phyloP scores from a whole-genome alignment of 2,329 filamentous ascomycete genomes.

The Ceratocystiopsis minuta region DNA sequence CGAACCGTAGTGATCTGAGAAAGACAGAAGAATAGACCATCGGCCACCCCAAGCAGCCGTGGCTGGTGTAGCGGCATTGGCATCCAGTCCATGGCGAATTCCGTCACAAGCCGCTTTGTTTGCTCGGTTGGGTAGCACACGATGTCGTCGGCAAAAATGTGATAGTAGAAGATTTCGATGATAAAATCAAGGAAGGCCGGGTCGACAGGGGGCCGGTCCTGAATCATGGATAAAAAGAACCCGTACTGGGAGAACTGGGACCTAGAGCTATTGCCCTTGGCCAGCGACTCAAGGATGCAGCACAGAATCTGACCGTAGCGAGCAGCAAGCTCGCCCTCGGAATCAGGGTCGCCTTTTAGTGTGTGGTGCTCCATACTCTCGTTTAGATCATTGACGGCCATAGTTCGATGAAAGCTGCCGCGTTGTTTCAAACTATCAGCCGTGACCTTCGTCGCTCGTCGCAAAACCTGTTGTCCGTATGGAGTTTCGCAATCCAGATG shows the following conservation, averaged over 20 bases:
- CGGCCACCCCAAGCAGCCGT: constrained; percentile 60
- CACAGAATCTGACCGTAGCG: constrained; percentile 47
- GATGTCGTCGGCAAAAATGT: constrained; percentile 48
- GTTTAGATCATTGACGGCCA: constrained; percentile 34
- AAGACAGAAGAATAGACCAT: constrained; percentile 64
- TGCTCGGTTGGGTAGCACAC: constrained; percentile 27
- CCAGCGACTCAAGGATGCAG: constrained; percentile 37
- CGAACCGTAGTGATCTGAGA: constrained; percentile 63
- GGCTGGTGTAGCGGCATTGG: constrained; percentile 26
- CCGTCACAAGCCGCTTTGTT: constrained; percentile 20
- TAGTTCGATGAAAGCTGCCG: constrained; percentile 36
- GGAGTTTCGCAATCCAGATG: constrained; percentile 47
- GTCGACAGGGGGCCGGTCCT: constrained; percentile 40
- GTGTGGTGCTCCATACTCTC: constrained; percentile 22
- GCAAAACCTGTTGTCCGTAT: constrained; percentile 34
- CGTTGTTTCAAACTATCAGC: constrained; percentile 28
- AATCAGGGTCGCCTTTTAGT: constrained; percentile 19
- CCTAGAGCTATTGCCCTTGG: constrained; percentile 38
- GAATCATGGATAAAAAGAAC: constrained; percentile 57
- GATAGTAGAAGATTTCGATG: constrained; percentile 73
- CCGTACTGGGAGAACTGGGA: constrained; percentile 67
- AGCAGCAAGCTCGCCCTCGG: constrained; percentile 31
- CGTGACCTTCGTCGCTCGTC: constrained; percentile 28
- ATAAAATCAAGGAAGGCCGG: constrained; percentile 45
- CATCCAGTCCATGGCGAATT: constrained; percentile 20